Percentiles rank a stretch among this genome's conserved stretches.
Conservation (phyloP, 495 filamentous ascomycete genomes). For the Choiromyces venosus region DNA sequence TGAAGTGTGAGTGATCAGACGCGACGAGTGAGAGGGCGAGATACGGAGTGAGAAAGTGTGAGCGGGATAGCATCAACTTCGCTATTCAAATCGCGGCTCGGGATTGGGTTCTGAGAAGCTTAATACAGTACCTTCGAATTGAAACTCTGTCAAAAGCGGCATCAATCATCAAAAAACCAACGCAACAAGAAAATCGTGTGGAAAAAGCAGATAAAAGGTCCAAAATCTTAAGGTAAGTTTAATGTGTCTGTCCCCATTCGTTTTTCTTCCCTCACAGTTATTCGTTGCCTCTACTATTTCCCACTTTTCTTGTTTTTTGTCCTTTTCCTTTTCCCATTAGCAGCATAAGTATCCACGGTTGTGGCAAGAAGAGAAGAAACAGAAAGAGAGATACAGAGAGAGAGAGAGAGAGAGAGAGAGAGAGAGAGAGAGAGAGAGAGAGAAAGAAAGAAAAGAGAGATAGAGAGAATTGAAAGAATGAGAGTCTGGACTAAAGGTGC, state of each 20-base stretch:
- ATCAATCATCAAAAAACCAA: neutral
- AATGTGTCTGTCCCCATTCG: neutral
- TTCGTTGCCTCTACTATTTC: conserved; percentile 1
- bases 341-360: neutral
- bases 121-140: neutral
- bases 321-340: neutral
- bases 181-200: neutral
- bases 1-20: conserved; percentile 13
- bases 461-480: conserved; percentile 20
- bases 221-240: neutral
- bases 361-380: conserved; percentile 4
- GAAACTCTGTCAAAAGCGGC: conserved; percentile 1
- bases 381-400: neutral
- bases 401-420: conserved; percentile 7
- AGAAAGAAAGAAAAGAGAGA: conserved; percentile 16
- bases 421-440: conserved; percentile 9
- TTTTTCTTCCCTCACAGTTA: too few relatives aligned
- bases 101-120: neutral
- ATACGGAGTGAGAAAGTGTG: conserved; percentile 24
- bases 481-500: conserved; percentile 27
- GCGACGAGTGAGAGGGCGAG: conserved; percentile 11
- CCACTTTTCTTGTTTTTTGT: neutral
- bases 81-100: neutral
- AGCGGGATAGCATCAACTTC: conserved; percentile 3
- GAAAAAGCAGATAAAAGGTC: neutral